Base-by-base conservation (phyloP, 2,329 filamentous ascomycete species). In the Aspergillus japonicus region DNA sequence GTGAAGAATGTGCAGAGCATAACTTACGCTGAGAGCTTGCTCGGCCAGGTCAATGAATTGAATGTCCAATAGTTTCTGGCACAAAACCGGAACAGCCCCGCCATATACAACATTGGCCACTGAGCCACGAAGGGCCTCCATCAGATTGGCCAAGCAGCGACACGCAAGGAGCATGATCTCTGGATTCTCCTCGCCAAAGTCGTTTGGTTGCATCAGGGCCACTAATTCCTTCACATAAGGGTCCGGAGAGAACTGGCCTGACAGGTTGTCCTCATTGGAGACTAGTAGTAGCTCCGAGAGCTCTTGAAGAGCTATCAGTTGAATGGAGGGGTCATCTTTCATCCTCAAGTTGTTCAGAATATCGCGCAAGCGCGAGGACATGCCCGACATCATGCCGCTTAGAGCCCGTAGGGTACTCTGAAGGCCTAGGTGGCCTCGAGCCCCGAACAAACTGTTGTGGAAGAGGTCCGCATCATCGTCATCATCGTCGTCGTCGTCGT, bases 151-250 rank as follows among this genome's bases (percentile, higher is more conserved):
- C 68, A 99, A 85, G 75, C 92, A 98, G 61, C 96, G 90, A 73
- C 95, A 99, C 21, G 95, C 94, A 61, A 98, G 83, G 12, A 99
- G 87, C 94, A 98, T 98, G 62, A 98, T 91, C 75, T 99, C 95
- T 0, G 93, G 91, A 68, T 96, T 97, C 73, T 96, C 92, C 69
- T 96, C 92, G 23, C 87, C 88, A 64, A 91, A 87, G 59, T 96
- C 92, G 71, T 91, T 91, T 2, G 91, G 90, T 68, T 96, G 90
- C 95, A 99, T 98, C 67, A 99, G 80, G 12, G 83, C 78, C 51
- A 99, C 92, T 55, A 99, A 82, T 77, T 99, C 95, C 77, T 96
- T 97, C 58, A 99, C 92, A 71, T 95, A 98, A 8, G 91, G 85
- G 77, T 99, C 95, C 2, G 95, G 92, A 0, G 91, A 91, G 74